Base-by-base conservation (phyloP, 345 rosid genomes). In the Salix koriyanagi region DNA sequence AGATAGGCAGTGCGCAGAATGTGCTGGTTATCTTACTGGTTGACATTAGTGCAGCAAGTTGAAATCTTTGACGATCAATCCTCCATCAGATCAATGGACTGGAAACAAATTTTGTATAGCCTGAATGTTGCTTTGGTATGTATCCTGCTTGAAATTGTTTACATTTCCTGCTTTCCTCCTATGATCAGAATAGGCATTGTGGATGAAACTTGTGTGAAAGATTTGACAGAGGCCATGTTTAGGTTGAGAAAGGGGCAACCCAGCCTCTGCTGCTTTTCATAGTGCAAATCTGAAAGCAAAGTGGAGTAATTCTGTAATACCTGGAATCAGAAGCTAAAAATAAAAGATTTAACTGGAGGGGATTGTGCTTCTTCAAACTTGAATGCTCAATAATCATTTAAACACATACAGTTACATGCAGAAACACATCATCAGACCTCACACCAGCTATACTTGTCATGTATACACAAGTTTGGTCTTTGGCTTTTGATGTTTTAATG, bases 81-180 rank as follows among this genome's bases (percentile, higher is more conserved):
- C 62, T 58, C 28, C 64, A 23, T 23, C 28, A 58, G 15, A 58
- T 58, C 28, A 58, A 11, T 9, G 26, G 64, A 58, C 64, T 58
- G 64, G 28, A 58, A 13, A 58, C 68, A 78, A 42, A 72, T 25
- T 68, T 66, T 72, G 50, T 77, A 50, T 13, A 67, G 68, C 36
- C 65, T 72, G 50, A 54, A 75, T 67, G 78, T 73, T 65, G 30
- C 23, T 67, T 60, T 26, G 75, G 81, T 80, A 67, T 41, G 79
- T 70, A 16, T 6, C 69, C 75, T 41, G 68, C 37, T 34, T 48
- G 34, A 70, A 34, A 77, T 70, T 36, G 67, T 44, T 61, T 44
- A 18, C 2, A 23, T 54, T 12, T 19, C 30, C 54, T 19, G 50
- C 15, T 25, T 25, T 26, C 28, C 19, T 2, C 14, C 11, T 48